Evolutionary conservation across 2,329 filamentous ascomycete species (phyloP).

Genomic region (Microdochium paspali): DNA sequence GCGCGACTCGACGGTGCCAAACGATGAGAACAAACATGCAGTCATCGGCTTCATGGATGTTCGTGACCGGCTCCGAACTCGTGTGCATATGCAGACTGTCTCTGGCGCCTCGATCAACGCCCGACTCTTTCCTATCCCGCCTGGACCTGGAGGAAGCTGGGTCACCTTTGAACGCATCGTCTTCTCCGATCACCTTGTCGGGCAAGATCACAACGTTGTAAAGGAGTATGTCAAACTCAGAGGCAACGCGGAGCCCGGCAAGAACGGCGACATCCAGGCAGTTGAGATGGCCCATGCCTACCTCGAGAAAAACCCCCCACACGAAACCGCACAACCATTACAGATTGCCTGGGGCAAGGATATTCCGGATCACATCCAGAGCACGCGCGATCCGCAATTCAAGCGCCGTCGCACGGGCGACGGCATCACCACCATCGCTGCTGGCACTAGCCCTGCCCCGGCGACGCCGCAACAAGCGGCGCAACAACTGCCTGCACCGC

Average conservation of each 20-base stretch:
- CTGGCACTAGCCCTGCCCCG: slow-evolving; percentile 7
- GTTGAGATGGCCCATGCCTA: slow-evolving; percentile 36
- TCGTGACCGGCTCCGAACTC: slow-evolving; percentile 49
- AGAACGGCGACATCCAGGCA: slow-evolving; percentile 29
- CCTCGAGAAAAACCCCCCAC: slow-evolving; percentile 30
- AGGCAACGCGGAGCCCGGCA: slow-evolving; percentile 28
- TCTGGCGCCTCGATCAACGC: slow-evolving; percentile 35
- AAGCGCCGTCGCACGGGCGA: slow-evolving; percentile 39
- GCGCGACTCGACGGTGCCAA: slow-evolving; percentile 45
- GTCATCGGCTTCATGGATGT: slow-evolving; percentile 56
- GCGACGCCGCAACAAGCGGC: slow-evolving; percentile 1
- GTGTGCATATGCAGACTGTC: slow-evolving; percentile 41
- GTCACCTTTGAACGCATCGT: slow-evolving; percentile 53
- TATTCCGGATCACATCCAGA: slow-evolving; percentile 32
- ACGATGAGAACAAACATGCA: slow-evolving; percentile 41
- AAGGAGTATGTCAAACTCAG: slow-evolving; percentile 55
- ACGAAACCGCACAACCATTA: slow-evolving; percentile 30
- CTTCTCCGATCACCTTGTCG: slow-evolving; percentile 46
- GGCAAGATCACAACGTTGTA: slow-evolving; percentile 44
- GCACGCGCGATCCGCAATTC: slow-evolving; percentile 22
- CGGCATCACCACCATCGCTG: slow-evolving; percentile 22
- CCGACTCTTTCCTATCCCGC: slow-evolving; percentile 35
- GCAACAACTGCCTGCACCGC: background rate
- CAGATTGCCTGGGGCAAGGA: slow-evolving; percentile 41
- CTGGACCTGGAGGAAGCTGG: slow-evolving; percentile 54